phyloP scores from a whole-genome alignment of 441 rosid species.

The Pelargonium cotyledonis region DNA sequence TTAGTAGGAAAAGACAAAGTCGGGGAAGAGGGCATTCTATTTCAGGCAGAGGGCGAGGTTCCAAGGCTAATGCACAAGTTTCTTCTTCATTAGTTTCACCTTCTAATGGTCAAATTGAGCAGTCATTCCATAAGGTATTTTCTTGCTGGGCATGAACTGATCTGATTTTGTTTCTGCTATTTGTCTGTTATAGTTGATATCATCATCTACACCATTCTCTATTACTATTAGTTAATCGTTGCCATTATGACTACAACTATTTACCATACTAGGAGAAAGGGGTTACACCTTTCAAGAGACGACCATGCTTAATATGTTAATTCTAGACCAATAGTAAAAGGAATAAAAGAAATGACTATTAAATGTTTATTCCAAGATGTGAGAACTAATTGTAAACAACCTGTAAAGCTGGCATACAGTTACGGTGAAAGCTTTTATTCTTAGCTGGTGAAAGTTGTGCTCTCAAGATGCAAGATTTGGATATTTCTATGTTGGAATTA shows the following conservation, averaged over 20 bases:
- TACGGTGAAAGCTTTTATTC: not conserved
- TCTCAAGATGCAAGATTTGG: too few relatives aligned
- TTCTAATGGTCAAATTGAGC: conserved; percentile 62
- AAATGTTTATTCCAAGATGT: not conserved
- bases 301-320: not conserved
- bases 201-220: not conserved
- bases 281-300: too few relatives aligned
- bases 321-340: not conserved
- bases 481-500: too few relatives aligned
- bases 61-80: conserved; percentile 54
- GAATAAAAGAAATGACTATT: not conserved
- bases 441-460: too few relatives aligned
- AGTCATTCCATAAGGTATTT: conserved; percentile 51
- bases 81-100: conserved; percentile 37
- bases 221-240: not conserved
- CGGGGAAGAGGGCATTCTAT: conserved; percentile 72
- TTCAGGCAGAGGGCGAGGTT: conserved; percentile 81
- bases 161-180: too few relatives aligned
- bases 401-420: not conserved
- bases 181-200: not conserved
- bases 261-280: not conserved
- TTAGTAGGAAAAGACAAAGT: conserved; percentile 64
- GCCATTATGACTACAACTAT: not conserved
- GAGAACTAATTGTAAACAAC: not conserved
- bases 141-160: conserved; percentile 17